Evolutionary conservation across 495 filamentous ascomycete species (phyloP).

Genomic region (Penicillium odoratum): DNA sequence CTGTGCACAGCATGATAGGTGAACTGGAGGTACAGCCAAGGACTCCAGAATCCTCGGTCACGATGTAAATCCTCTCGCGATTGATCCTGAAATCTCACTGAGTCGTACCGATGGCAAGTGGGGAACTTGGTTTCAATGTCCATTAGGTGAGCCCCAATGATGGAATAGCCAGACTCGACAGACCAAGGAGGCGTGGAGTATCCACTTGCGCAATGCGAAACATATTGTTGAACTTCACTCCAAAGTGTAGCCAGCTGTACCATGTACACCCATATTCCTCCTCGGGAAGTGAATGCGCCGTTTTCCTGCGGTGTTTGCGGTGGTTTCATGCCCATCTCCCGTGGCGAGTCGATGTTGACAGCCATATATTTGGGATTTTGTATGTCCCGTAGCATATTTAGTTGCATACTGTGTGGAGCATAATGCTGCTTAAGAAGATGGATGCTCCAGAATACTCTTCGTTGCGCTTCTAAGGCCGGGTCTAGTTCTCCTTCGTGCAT

Average conservation of each 20-base stretch:
- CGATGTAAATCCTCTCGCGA: constrained; percentile 32
- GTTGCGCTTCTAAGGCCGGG: constrained; percentile 31
- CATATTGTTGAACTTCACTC: constrained; percentile 40
- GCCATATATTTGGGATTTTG: constrained; percentile 30
- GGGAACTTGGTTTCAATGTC: constrained; percentile 44
- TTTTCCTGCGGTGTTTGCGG: constrained; percentile 31
- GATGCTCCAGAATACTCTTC: constrained; percentile 45
- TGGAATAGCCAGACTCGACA: constrained; percentile 41
- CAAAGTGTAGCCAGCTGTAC: constrained; percentile 42
- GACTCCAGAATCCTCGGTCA: constrained; percentile 43
- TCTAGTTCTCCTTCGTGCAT: constrained; percentile 26
- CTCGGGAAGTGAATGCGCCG: constrained; percentile 28
- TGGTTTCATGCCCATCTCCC: constrained; percentile 20
- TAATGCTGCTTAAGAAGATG: constrained; percentile 43
- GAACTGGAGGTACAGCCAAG: constrained; percentile 47
- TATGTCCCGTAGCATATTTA: constrained; percentile 34
- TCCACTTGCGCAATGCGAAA: constrained; percentile 39
- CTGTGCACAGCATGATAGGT: constrained; percentile 45
- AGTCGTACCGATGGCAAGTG: constrained; percentile 42
- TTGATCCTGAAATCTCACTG: constrained; percentile 42
- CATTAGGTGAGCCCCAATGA: constrained; percentile 42
- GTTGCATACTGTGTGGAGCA: constrained; percentile 35
- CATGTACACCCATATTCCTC: constrained; percentile 41
- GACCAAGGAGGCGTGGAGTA: constrained; percentile 43
- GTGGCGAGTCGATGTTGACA: constrained; percentile 12